phyloP scores from a whole-genome alignment of 1,139 yeast species.

The Candida gigantensis region DNA sequence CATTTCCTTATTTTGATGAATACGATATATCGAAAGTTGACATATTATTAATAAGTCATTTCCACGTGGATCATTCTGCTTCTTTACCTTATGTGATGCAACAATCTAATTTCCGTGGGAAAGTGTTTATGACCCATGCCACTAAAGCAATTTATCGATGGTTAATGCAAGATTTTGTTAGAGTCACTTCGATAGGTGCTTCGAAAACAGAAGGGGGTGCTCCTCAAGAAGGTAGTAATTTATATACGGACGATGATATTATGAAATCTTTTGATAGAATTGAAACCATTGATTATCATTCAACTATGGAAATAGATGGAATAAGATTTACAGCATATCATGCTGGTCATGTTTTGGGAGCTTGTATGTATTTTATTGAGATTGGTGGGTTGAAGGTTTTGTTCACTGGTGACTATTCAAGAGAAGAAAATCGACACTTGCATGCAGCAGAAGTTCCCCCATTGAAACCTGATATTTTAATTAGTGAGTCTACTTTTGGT shows the following conservation, averaged over 20 bases:
- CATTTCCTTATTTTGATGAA: conserved; percentile 93
- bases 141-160: conserved; percentile 97
- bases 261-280: conserved; percentile 84
- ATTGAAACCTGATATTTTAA: conserved; percentile 80
- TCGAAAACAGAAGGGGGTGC: conserved; percentile 25
- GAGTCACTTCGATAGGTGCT: conserved; percentile 75
- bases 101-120: conserved; percentile 88
- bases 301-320: conserved; percentile 92
- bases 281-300: conserved; percentile 93
- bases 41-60: conserved; percentile 83
- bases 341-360: conserved; percentile 98
- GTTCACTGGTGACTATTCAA: conserved; percentile 94
- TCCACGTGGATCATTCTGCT: conserved; percentile 97
- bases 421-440: conserved; percentile 94
- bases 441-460: conserved; percentile 96
- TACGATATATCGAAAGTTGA: conserved; percentile 88
- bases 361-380: conserved; percentile 95
- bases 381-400: conserved; percentile 87
- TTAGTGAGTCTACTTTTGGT: conserved; percentile 95
- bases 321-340: conserved; percentile 95
- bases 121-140: conserved; percentile 98
- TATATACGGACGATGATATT: conserved; percentile 90
- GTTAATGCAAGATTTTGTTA: conserved; percentile 90
- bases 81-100: conserved; percentile 98
- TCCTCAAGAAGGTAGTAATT: conserved; percentile 35